Percentiles rank a stretch among this genome's conserved stretches.
Evolutionary conservation across 2,329 filamentous ascomycete genomes (phyloP).

Genomic region (Lachnellula arida): DNA sequence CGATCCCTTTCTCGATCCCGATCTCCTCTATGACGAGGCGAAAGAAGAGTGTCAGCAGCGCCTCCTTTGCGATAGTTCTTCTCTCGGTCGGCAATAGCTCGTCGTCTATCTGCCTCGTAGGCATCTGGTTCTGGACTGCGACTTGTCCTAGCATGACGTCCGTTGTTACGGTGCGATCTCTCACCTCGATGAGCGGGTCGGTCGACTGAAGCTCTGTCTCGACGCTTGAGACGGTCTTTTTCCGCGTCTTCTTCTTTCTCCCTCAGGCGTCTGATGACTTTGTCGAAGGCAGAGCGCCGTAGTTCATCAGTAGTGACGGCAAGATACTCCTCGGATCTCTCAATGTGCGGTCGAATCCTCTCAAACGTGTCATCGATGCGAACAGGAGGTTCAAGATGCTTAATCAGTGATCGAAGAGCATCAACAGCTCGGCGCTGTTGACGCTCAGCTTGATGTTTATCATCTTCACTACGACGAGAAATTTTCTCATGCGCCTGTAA

Average conservation of each 20-base stretch:
- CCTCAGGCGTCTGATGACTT: slow-evolving; percentile 81
- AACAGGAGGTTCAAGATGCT: slow-evolving; percentile 84
- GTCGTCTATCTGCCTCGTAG: slow-evolving; percentile 92
- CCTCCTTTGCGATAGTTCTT: slow-evolving; percentile 82
- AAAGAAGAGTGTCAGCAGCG: slow-evolving; percentile 59
- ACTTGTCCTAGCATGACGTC: slow-evolving; percentile 59
- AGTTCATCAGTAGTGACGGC: slow-evolving; percentile 78
- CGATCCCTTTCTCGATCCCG: slow-evolving; percentile 31
- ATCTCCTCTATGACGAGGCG: slow-evolving; percentile 32
- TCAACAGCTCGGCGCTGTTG: slow-evolving; percentile 82
- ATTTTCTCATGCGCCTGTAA: slow-evolving; percentile 76
- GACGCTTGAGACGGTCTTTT: slow-evolving; percentile 54
- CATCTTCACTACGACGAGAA: slow-evolving; percentile 75
- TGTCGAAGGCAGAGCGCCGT: slow-evolving; percentile 82
- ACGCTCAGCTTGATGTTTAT: slow-evolving; percentile 75
- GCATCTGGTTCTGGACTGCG: slow-evolving; percentile 88
- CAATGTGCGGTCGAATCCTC: slow-evolving; percentile 73
- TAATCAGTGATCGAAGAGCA: slow-evolving; percentile 77
- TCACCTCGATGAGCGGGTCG: slow-evolving; percentile 48
- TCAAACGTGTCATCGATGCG: slow-evolving; percentile 79
- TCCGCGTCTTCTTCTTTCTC: slow-evolving; percentile 86
- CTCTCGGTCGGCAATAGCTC: slow-evolving; percentile 90
- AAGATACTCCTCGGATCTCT: slow-evolving; percentile 78
- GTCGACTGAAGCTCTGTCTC: slow-evolving; percentile 49
- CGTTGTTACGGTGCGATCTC: slow-evolving; percentile 55